Evolutionary conservation across 2,329 filamentous ascomycete genomes (phyloP).

Genomic region (Penicillium digitatum): DNA sequence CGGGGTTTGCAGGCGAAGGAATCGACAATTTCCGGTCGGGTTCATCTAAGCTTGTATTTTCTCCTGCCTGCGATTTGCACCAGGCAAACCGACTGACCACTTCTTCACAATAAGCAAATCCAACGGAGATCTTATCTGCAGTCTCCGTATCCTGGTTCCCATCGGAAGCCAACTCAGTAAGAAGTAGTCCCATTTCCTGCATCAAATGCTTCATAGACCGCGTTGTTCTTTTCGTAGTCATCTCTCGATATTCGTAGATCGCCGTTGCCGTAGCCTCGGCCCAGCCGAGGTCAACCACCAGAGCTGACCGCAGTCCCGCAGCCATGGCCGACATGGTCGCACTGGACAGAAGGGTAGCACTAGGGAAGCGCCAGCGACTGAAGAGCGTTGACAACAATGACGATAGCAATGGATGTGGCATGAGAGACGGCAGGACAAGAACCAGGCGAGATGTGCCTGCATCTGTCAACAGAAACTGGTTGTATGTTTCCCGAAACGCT

Average conservation of each 20-base stretch:
- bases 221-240: constrained; percentile 65
- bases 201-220: constrained; percentile 71
- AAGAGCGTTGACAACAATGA: constrained; percentile 75
- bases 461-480: constrained; percentile 61
- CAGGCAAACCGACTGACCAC: constrained; percentile 70
- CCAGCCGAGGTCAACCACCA: constrained; percentile 92
- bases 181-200: constrained; percentile 57
- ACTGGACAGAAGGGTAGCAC: constrained; percentile 73
- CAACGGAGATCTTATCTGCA: constrained; percentile 46
- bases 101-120: constrained; percentile 79
- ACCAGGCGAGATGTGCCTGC: constrained; percentile 69
- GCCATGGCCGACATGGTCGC: constrained; percentile 70
- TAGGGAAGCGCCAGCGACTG: constrained; percentile 71
- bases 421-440: constrained; percentile 69
- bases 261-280: constrained; percentile 79
- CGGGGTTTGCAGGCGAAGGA: constrained; percentile 43
- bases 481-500: constrained; percentile 73
- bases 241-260: constrained; percentile 85
- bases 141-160: constrained; percentile 29
- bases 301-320: constrained; percentile 77
- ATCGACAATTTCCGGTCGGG: constrained; percentile 43
- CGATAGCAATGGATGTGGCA: constrained; percentile 75
- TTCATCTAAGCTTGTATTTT: neutral
- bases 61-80: constrained; percentile 52
- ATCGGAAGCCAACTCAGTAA: constrained; percentile 25